A percentile compares a stretch with the other conserved stretches of the same genome.
Conservation (phyloP, 2,329 filamentous ascomycete species). For the Ophiostoma novo-ulmi region DNA sequence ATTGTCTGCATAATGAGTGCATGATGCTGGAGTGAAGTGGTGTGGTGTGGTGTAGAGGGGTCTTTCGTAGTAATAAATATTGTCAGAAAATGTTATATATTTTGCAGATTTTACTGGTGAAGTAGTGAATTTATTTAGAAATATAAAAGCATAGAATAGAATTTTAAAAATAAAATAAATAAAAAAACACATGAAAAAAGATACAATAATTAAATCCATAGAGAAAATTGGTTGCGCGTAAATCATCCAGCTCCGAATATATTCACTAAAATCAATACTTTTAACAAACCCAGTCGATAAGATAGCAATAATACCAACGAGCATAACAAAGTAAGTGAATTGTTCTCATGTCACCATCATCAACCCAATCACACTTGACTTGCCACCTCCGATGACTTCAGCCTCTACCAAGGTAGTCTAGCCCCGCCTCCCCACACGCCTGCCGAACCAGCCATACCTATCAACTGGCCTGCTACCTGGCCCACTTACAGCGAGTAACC, state of each 20-base stretch:
- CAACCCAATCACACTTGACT: background rate
- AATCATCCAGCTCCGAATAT: background rate
- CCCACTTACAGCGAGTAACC: constrained; percentile 6
- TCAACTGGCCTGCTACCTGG: background rate
- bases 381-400: background rate
- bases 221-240: background rate
- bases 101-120: background rate
- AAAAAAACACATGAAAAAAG: background rate
- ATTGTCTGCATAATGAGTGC: background rate
- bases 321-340: background rate
- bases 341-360: background rate
- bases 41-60: constrained; percentile 4
- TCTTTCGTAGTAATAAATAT: background rate
- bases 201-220: background rate
- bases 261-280: background rate
- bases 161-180: background rate
- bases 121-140: background rate
- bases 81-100: background rate
- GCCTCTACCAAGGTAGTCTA: background rate
- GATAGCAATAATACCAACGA: background rate
- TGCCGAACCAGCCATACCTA: background rate
- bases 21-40: background rate
- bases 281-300: background rate
- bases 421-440: constrained; percentile 5
- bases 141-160: background rate